phyloP scores from a whole-genome alignment of 805 yeast genomes.

The Kluyveromyces nonfermentans region DNA sequence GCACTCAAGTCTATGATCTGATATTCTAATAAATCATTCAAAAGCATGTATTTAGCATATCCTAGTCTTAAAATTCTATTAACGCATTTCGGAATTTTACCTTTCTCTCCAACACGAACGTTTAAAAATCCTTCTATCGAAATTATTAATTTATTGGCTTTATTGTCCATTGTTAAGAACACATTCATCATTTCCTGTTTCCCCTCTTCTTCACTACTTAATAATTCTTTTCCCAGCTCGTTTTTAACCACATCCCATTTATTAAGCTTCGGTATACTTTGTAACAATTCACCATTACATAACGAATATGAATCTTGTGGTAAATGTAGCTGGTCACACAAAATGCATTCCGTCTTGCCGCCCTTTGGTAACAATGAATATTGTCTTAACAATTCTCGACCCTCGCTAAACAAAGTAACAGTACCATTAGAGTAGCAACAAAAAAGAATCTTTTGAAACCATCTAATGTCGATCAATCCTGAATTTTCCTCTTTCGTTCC shows the following conservation, averaged over 20 bases:
- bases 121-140: constrained; percentile 2
- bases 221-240: background rate
- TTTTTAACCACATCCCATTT: constrained; percentile 3
- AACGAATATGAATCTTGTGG: background rate
- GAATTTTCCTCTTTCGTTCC: background rate
- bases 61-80: background rate
- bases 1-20: constrained; percentile 1
- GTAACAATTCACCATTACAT: background rate
- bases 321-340: background rate
- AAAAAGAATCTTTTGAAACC: background rate
- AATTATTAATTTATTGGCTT: constrained; percentile 1
- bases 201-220: background rate
- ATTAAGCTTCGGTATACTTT: constrained; percentile 1
- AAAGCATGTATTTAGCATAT: background rate
- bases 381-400: background rate
- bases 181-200: background rate
- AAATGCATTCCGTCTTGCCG: background rate
- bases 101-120: background rate
- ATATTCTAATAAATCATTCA: background rate
- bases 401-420: background rate
- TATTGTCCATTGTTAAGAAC: background rate
- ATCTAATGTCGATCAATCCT: background rate
- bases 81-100: background rate
- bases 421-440: constrained; percentile 1
- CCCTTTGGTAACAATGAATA: constrained; percentile 1